Conservation (phyloP, 2,329 filamentous ascomycete species). For the Aspergillus sp. region DNA sequence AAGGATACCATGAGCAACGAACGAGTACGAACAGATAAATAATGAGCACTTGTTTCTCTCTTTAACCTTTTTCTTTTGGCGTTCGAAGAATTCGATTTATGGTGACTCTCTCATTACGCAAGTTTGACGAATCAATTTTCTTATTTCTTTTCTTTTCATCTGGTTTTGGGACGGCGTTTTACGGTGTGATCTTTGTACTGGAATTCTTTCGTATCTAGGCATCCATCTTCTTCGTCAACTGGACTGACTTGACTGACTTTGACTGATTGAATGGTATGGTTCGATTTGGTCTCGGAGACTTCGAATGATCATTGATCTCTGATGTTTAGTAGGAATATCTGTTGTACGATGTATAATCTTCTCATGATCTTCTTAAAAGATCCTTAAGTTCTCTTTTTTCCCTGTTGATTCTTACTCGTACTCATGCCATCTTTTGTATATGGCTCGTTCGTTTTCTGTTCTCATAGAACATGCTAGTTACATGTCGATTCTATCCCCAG, state of each 20-base stretch:
- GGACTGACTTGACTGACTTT: background rate
- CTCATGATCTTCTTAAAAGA: too few species aligned
- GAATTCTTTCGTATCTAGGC: background rate
- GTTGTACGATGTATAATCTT: background rate
- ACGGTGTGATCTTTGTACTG: background rate
- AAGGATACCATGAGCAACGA: constrained; percentile 6
- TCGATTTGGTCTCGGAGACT: background rate
- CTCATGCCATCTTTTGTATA: too few species aligned
- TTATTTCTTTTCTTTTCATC: background rate
- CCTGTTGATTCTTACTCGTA: too few species aligned
- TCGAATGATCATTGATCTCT: background rate
- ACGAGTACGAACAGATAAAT: constrained; percentile 13
- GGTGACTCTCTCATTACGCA: background rate
- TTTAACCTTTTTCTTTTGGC: constrained; percentile 7
- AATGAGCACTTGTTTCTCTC: constrained; percentile 3
- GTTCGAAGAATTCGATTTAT: constrained; percentile 13
- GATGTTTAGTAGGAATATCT: background rate
- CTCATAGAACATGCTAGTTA: too few species aligned
- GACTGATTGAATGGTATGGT: too few species aligned
- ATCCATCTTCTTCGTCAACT: background rate
- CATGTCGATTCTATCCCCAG: too few species aligned
- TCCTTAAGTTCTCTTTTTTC: too few species aligned
- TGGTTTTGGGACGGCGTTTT: background rate
- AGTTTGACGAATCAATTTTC: constrained; percentile 3
- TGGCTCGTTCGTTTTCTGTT: too few species aligned